Evolutionary conservation across 345 rosid genomes (phyloP).

Genomic region (Cardamine chenopodiifolia): DNA sequence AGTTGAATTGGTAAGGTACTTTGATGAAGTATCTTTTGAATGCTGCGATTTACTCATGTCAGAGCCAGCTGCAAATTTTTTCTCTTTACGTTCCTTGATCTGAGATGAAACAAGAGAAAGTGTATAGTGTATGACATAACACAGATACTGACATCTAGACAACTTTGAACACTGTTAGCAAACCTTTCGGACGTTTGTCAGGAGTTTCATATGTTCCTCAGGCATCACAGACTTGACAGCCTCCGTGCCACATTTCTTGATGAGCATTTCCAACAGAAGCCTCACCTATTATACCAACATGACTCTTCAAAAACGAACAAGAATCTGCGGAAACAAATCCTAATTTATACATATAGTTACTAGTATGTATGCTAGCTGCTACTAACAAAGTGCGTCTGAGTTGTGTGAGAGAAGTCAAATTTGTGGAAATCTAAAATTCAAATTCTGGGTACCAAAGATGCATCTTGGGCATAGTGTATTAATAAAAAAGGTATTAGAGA

Average conservation of each 20-base stretch:
- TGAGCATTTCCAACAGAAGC: conserved; percentile 92
- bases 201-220: conserved; percentile 92
- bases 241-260: conserved; percentile 84
- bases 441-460: not conserved
- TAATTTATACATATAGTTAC: not conserved
- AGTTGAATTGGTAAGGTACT: conserved; percentile 49
- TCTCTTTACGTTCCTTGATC: conserved; percentile 83
- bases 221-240: conserved; percentile 99
- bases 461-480: not conserved
- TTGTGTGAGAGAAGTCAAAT: conserved; percentile 14
- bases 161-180: conserved; percentile 22
- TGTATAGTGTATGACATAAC: conserved; percentile 15
- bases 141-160: conserved; percentile 6
- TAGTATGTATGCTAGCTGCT: not conserved
- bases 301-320: conserved; percentile 15
- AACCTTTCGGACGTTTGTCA: conserved; percentile 94
- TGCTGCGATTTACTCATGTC: conserved; percentile 70
- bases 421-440: not conserved
- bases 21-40: conserved; percentile 77
- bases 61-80: conserved; percentile 54
- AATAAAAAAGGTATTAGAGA: conserved; percentile 4
- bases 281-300: conserved; percentile 61
- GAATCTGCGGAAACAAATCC: conserved; percentile 9
- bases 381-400: not conserved
- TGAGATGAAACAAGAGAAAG: conserved; percentile 43